Percentiles rank a stretch among this genome's conserved stretches.
Conservation (phyloP, 2,329 filamentous ascomycete genomes). For the Neonectria faginata region DNA sequence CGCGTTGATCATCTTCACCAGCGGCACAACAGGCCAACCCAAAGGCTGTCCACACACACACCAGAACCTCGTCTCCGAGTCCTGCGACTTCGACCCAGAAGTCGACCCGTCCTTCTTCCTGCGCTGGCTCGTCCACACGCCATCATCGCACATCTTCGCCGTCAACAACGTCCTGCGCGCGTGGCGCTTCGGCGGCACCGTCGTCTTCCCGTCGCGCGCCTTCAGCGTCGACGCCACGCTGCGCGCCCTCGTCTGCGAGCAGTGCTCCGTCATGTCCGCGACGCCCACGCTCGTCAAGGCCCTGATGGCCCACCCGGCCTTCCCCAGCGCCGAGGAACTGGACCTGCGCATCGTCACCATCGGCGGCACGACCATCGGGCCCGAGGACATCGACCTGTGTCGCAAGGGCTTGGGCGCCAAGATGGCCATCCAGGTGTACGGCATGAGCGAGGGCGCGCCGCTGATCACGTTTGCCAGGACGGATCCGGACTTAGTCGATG, state of each 20-base stretch:
- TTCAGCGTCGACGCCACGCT: constrained; percentile 51
- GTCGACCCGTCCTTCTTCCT: constrained; percentile 44
- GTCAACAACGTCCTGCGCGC: constrained; percentile 54
- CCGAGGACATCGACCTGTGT: constrained; percentile 50
- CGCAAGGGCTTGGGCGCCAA: constrained; percentile 47
- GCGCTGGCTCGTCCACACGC: constrained; percentile 54
- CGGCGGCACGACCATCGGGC: constrained; percentile 48
- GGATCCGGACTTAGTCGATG: constrained; percentile 48
- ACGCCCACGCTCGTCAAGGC: constrained; percentile 53
- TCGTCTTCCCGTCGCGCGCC: constrained; percentile 51
- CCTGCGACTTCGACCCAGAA: constrained; percentile 52
- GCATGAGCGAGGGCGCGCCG: constrained; percentile 60
- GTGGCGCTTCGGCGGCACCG: constrained; percentile 50
- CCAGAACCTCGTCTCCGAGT: constrained; percentile 54
- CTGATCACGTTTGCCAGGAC: constrained; percentile 54
- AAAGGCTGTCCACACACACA: constrained; percentile 59
- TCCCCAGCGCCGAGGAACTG: constrained; percentile 43
- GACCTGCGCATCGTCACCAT: constrained; percentile 51
- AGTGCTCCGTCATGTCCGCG: constrained; percentile 54
- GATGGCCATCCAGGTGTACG: constrained; percentile 54
- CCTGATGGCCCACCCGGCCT: constrained; percentile 46
- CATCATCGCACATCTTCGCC: constrained; percentile 54
- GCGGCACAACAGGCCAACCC: constrained; percentile 61
- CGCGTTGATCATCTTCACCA: constrained; percentile 60
- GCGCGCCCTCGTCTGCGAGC: constrained; percentile 47